Conservation (phyloP, 257 asterid genomes). For the Plantago major region DNA sequence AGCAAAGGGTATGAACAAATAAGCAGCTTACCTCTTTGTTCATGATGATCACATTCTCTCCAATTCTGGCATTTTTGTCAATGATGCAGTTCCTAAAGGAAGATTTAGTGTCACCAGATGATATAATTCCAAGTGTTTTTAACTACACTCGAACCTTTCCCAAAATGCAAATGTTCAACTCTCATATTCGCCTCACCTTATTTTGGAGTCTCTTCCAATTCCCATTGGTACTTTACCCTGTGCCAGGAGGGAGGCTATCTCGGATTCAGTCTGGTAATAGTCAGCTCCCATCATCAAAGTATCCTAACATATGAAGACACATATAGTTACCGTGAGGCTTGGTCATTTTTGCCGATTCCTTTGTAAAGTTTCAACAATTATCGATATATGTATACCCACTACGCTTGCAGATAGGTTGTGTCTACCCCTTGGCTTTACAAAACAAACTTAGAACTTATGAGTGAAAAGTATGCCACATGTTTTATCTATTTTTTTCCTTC, state of each 20-base stretch:
- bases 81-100: conserved; percentile 69
- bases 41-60: conserved; percentile 73
- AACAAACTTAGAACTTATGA: too few species aligned
- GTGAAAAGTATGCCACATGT: too few species aligned
- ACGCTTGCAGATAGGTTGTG: too few species aligned
- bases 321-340: too few species aligned
- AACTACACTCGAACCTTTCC: not conserved
- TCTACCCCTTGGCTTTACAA: too few species aligned
- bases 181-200: conserved; percentile 44
- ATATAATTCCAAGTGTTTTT: not conserved
- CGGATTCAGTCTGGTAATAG: conserved; percentile 81
- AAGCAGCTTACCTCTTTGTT: conserved; percentile 68
- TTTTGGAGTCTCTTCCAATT: conserved; percentile 74
- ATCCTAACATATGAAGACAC: conserved; percentile 38
- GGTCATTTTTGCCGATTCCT: not conserved
- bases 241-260: conserved; percentile 80
- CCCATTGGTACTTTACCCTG: conserved; percentile 85
- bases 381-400: too few species aligned
- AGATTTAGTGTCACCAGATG: not conserved
- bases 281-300: conserved; percentile 95
- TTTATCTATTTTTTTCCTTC: too few species aligned
- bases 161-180: not conserved
- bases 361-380: not conserved
- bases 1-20: not conserved
- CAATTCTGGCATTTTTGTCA: conserved; percentile 89